A percentile compares a stretch with the other conserved stretches of the same genome.
Conservation (phyloP, 495 filamentous ascomycete species). For the Hypoxylon trugodes region DNA sequence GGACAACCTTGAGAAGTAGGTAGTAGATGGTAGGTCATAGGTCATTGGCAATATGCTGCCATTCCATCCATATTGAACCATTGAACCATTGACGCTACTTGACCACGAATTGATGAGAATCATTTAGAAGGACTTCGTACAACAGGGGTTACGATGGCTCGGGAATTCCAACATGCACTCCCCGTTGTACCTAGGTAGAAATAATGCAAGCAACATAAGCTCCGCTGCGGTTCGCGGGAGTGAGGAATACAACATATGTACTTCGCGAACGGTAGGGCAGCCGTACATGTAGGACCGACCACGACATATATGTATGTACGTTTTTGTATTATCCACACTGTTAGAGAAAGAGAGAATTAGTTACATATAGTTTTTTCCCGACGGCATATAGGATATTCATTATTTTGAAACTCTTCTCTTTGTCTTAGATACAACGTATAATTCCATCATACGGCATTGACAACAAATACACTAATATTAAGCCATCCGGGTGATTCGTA, state of each 20-base stretch:
- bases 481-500: constrained; percentile 30
- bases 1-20: constrained; percentile 24
- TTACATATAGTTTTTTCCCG: constrained; percentile 18
- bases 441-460: neutral
- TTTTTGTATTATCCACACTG: neutral
- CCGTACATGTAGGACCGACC: constrained; percentile 32
- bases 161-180: constrained; percentile 36
- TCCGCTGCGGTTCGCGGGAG: constrained; percentile 40
- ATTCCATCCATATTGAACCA: neutral
- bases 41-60: too few relatives aligned
- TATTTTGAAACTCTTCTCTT: constrained; percentile 4
- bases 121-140: constrained; percentile 28
- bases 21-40: too few relatives aligned
- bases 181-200: constrained; percentile 32
- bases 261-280: too few relatives aligned
- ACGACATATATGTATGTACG: neutral
- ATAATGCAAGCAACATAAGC: constrained; percentile 41
- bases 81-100: constrained; percentile 12
- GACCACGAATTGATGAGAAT: constrained; percentile 27
- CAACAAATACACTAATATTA: neutral
- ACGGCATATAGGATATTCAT: constrained; percentile 20
- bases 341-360: neutral
- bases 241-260: constrained; percentile 29
- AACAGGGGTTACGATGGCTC: constrained; percentile 33
- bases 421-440: too few relatives aligned